phyloP scores from a whole-genome alignment of 2,329 filamentous ascomycete genomes.

The Clarireedia homoeocarpa region DNA sequence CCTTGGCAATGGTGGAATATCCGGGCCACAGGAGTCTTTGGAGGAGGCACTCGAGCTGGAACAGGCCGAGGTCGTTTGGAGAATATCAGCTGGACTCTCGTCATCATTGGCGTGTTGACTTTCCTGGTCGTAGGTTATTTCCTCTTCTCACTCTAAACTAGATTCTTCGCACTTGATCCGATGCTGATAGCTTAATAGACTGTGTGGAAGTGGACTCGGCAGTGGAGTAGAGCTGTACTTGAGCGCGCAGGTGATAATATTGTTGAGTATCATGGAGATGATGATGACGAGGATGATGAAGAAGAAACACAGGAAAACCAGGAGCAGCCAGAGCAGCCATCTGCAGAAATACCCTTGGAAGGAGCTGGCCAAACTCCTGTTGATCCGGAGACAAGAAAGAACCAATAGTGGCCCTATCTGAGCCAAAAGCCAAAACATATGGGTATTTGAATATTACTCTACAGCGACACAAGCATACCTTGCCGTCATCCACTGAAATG shows the following conservation, averaged over 20 bases:
- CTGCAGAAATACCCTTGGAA: neutral
- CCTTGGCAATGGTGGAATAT: conserved; percentile 74
- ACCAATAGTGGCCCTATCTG: conserved; percentile 4
- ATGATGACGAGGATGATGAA: conserved; percentile 43
- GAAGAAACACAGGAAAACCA: neutral
- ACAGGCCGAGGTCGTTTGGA: conserved; percentile 72
- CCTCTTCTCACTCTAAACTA: neutral
- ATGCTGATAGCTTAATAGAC: conserved; percentile 39
- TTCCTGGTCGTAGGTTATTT: conserved; percentile 62
- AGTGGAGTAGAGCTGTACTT: conserved; percentile 64
- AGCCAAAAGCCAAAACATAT: neutral
- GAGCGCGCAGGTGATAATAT: conserved; percentile 73
- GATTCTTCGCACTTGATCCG: no score
- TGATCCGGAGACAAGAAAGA: conserved; percentile 15
- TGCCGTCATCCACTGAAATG: neutral
- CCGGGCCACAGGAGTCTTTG: conserved; percentile 50
- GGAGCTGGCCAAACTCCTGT: neutral
- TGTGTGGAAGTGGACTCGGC: conserved; percentile 74
- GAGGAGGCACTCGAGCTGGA: conserved; percentile 41
- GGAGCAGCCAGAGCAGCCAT: neutral
- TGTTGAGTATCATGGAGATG: conserved; percentile 65
- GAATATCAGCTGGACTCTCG: conserved; percentile 69
- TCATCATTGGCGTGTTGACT: conserved; percentile 71
- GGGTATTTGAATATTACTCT: neutral
- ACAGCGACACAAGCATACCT: neutral